Base-by-base conservation (phyloP, 2,329 filamentous ascomycete species). In the Didymosphaeria variabile region DNA sequence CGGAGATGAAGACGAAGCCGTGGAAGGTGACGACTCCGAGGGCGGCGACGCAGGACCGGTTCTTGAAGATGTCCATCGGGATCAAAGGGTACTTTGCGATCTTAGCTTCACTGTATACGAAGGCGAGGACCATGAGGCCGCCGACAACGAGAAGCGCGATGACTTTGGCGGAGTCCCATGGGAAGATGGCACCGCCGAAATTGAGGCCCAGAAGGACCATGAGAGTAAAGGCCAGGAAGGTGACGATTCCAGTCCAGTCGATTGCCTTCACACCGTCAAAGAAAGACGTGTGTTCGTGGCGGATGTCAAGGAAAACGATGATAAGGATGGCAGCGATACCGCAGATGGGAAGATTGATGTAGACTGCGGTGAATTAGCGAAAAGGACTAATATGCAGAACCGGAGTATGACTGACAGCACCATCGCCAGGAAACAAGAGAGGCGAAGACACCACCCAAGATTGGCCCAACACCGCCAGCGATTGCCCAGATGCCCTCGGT, bases 31-130 rank as follows among this genome's bases (percentile, higher is more conserved):
- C 76, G 1, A 85, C 80, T 0, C 78, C 68, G n/a, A 90, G 82
- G 4, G 83, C 80, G 0, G 88, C 88, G 12, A 87, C 72, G 57
- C 87, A 89, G 1, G 88, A 86, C 34, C 77, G 69, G 17, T 81
- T 79, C 1, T 77, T 77, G 76, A 92, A 91, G 0, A 92, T 79
- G 2, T 80, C 80, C 58, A 91, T 77, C 0, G 90, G 91, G 67
- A 93, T 89, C n/a, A 93, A 79, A 0, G 91, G 90, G 67, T 88
- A 86, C 57, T 82, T 81, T 3, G 90, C 90, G 9, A 91, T 70
- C 56, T 84, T 84, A 74, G 84, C 86, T 76, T 93, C 90, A 66
- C 86, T 86, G 63, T 87, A 77, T 45, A 90, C 72, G 69, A 92
- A 87, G 0, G 82, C 72, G 34, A 80, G 72, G 5, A 81, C 79